phyloP scores from a whole-genome alignment of 129 eudicot genomes.

The Artemisia tridentata region DNA sequence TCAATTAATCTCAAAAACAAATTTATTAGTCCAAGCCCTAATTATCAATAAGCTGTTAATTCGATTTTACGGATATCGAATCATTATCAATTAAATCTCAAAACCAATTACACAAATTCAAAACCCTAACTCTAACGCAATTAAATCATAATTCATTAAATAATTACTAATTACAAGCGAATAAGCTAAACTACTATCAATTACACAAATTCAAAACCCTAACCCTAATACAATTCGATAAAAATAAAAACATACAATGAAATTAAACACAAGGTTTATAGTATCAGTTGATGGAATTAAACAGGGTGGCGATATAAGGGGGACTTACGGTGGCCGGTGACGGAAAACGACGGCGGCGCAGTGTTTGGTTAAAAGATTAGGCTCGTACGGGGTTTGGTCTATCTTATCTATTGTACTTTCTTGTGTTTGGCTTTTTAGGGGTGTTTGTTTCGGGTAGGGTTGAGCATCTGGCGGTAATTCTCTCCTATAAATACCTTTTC shows the following conservation, averaged over 20 bases:
- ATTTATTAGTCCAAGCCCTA: not conserved
- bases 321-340: conserved; percentile 35
- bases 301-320: not conserved
- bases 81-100: not conserved
- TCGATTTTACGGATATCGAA: not conserved
- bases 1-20: not conserved
- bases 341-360: conserved; percentile 16
- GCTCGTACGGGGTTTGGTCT: too few species aligned
- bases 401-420: too few species aligned
- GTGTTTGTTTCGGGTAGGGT: too few species aligned
- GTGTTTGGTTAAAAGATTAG: not conserved
- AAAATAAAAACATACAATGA: not conserved
- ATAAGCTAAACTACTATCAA: too few species aligned
- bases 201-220: too few species aligned
- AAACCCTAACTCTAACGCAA: conserved; percentile 32
- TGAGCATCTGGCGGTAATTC: too few species aligned
- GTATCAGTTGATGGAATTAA: not conserved
- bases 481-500: too few species aligned
- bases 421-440: too few species aligned
- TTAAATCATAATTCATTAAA: too few species aligned
- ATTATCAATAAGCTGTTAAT: not conserved
- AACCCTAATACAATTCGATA: not conserved
- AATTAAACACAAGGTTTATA: not conserved
- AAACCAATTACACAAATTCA: conserved; percentile 2
- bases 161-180: too few species aligned